Base-by-base conservation (phyloP, 306 rosid species). In the Datisca glomerata region DNA sequence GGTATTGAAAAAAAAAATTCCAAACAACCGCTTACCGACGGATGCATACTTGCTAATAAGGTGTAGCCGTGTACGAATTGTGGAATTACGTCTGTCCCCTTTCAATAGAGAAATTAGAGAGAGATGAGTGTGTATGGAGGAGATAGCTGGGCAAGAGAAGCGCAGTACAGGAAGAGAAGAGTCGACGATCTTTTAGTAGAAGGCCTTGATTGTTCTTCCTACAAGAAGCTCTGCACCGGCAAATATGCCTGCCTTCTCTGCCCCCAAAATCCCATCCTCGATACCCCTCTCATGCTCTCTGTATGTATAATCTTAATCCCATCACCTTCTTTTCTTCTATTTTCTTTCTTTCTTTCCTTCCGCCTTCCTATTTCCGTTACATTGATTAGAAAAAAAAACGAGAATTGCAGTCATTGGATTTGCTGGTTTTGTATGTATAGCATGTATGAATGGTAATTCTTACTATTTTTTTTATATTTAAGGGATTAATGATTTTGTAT, bases 71-170 rank as follows among this genome's bases (percentile, higher is more conserved):
- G n/a, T n/a, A n/a, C n/a, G n/a, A n/a, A n/a, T n/a, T n/a, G n/a
- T n/a, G n/a, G n/a, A n/a, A n/a, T n/a, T n/a, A n/a, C n/a, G n/a
- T n/a, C n/a, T n/a, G n/a, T n/a, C n/a, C n/a, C n/a, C n/a, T n/a
- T n/a, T n/a, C n/a, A n/a, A n/a, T n/a, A n/a, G n/a, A n/a, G n/a
- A n/a, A n/a, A n/a, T n/a, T n/a, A n/a, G 35, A 29, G 35, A 11
- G 42, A 22, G 48, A 60, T 66, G 73, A 66, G 73, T 24, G 73
- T 60, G 40, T 66, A 45, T 45, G 63, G 73, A 21, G 73, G 63
- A 41, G 67, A 66, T 51, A 66, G 63, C 59, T 66, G 73, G 73
- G 63, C 45, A 18, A 48, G 59, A 23, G 72, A 43, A 16, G 67
- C 63, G 48, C 72, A 54, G 41, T 34, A 47, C 43, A 41, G 73